Percentiles rank a stretch among this genome's conserved stretches.
Conservation (phyloP, 139 green algal species). For the Chlorella sp. region DNA sequence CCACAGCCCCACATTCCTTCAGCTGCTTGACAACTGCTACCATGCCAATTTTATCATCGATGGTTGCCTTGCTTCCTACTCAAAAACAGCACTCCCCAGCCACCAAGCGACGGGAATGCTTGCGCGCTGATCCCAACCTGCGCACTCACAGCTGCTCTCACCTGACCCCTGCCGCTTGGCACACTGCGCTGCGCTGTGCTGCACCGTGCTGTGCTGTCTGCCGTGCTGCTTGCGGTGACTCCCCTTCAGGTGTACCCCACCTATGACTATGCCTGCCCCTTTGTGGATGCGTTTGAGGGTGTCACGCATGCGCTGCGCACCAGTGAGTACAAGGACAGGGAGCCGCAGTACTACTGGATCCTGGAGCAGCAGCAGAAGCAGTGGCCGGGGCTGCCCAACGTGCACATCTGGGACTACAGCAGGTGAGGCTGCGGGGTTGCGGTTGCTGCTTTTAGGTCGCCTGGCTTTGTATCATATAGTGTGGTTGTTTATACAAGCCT, state of each 20-base stretch:
- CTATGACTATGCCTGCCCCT: slow-evolving; percentile 98
- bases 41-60: too few relatives aligned
- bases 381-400: slow-evolving; percentile 68
- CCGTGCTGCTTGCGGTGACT: neutral
- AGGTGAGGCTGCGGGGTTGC: slow-evolving; percentile 32
- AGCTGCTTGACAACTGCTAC: too few relatives aligned
- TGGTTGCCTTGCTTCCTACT: too few relatives aligned
- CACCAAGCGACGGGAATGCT: too few relatives aligned
- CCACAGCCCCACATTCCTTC: too few relatives aligned
- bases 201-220: too few relatives aligned
- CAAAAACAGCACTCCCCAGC: too few relatives aligned
- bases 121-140: too few relatives aligned
- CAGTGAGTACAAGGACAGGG: slow-evolving; percentile 85
- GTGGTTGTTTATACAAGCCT: neutral
- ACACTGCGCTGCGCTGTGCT: too few relatives aligned
- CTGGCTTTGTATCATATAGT: neutral
- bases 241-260: slow-evolving; percentile 88
- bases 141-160: too few relatives aligned
- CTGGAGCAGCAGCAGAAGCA: slow-evolving; percentile 65
- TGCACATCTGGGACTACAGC: slow-evolving; percentile 95
- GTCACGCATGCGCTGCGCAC: slow-evolving; percentile 96
- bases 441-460: neutral
- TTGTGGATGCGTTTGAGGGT: slow-evolving; percentile 88
- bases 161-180: too few relatives aligned
- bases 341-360: slow-evolving; percentile 86